These are phyloP conservation scores for Gigaspora rosea DNA, from an alignment of 192 early-diverging fungal species.

Conservation along the genomic window DNA sequence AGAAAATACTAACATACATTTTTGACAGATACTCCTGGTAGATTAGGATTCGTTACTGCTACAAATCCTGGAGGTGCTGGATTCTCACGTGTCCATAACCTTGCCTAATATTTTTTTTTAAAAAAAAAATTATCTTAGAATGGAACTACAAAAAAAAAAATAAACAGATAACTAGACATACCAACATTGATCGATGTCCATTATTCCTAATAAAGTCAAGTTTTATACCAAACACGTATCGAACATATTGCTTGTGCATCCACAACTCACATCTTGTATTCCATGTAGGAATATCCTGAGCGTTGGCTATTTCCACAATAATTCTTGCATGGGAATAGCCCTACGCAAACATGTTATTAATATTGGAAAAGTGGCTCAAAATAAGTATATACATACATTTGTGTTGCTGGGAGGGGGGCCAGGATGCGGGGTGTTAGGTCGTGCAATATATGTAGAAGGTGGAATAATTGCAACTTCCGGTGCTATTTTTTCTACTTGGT, in stretches of 20 bases:
- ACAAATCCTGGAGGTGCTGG: not conserved
- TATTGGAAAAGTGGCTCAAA: not conserved
- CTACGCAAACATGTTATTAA: not conserved
- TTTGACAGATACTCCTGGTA: conserved; percentile 1
- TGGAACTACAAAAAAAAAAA: too few species aligned
- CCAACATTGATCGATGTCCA: too few species aligned
- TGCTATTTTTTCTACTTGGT: not conserved
- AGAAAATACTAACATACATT: conserved; percentile 8
- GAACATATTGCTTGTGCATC: too few species aligned
- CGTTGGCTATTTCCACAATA: not conserved
- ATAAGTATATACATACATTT: conserved; percentile 3
- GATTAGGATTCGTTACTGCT: conserved; percentile 15
- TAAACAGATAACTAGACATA: too few species aligned
- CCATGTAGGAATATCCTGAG: not conserved
- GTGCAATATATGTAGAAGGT: not conserved
- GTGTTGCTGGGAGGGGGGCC: not conserved
- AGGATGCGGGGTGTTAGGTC: not conserved
- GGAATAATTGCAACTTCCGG: not conserved
- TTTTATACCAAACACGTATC: too few species aligned
- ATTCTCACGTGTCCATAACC: too few species aligned
- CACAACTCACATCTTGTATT: not conserved
- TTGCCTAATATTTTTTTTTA: not conserved
- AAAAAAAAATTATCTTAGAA: not conserved
- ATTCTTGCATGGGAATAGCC: not conserved
- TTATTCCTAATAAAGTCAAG: too few species aligned